Evolutionary conservation across 148 eudicot species (phyloP).

Genomic region (Arbutus unedo): DNA sequence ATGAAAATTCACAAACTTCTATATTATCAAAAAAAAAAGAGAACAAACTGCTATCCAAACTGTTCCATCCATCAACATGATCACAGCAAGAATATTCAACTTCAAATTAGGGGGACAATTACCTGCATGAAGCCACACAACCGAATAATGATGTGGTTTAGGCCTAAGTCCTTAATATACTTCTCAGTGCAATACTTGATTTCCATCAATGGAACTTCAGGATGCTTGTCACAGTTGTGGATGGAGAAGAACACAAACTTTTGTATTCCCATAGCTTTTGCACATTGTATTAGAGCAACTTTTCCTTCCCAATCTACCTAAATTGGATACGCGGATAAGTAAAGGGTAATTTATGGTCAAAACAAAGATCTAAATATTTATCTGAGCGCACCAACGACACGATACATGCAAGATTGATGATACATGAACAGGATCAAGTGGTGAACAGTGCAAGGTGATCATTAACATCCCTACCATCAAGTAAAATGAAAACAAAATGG

Average conservation of each 20-base stretch:
- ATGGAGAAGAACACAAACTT: conserved; percentile 91
- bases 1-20: not conserved
- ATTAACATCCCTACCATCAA: not conserved
- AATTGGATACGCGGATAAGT: conserved; percentile 28
- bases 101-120: not conserved
- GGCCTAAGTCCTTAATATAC: conserved; percentile 83
- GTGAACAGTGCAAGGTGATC: not conserved
- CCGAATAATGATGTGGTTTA: conserved; percentile 72
- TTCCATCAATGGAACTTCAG: conserved; percentile 98
- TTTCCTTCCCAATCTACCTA: conserved; percentile 99
- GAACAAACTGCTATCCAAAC: not conserved
- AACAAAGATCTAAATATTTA: not conserved
- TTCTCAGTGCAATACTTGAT: conserved; percentile 99
- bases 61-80: not conserved
- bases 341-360: conserved; percentile 2
- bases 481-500: not conserved
- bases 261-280: conserved; percentile 98
- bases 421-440: not conserved
- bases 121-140: conserved; percentile 99
- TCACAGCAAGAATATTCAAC: not conserved
- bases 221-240: conserved; percentile 99
- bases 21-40: not conserved
- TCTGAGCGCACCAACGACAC: not conserved
- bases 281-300: conserved; percentile 99
- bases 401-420: conserved; percentile 14